Percentiles rank a stretch among this genome's conserved stretches.
These are phyloP conservation scores for Cyclotella baltica DNA, from an alignment of 108 stramenopile species.

Conservation along the genomic window DNA sequence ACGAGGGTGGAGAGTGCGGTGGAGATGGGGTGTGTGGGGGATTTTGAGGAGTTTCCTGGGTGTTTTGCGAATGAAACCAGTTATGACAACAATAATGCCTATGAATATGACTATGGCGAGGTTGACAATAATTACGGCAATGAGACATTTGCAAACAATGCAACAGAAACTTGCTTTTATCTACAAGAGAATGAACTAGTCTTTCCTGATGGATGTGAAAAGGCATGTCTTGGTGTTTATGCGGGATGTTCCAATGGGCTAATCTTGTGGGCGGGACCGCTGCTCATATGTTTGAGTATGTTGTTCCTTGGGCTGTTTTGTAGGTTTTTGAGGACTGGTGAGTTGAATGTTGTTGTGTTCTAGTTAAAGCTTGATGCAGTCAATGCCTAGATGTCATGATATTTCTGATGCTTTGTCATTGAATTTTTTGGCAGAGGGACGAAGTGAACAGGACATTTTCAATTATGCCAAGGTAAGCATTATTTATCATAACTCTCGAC, in stretches of 20 bases:
- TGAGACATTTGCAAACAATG: neutral
- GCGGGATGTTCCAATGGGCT: conserved; percentile 56
- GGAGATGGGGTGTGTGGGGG: conserved; percentile 48
- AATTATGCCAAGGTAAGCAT: conserved; percentile 58
- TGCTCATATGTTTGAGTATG: conserved; percentile 50
- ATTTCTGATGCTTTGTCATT: too few species aligned
- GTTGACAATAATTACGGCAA: neutral
- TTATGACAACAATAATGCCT: neutral
- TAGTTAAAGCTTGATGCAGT: neutral
- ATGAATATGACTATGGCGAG: too few species aligned
- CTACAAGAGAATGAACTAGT: conserved; percentile 18
- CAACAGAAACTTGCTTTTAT: conserved; percentile 37
- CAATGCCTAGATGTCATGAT: neutral
- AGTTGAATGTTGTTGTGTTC: neutral
- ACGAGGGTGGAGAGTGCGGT: conserved; percentile 49
- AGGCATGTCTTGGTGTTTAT: conserved; percentile 45
- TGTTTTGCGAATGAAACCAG: conserved; percentile 34
- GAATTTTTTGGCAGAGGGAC: conserved; percentile 18
- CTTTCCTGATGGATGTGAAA: conserved; percentile 38
- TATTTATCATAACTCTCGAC: neutral
- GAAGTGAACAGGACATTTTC: conserved; percentile 50
- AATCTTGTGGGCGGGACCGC: conserved; percentile 62
- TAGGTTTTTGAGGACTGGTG: conserved; percentile 57
- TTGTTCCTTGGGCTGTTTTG: conserved; percentile 61
- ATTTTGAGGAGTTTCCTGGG: conserved; percentile 49